Base-by-base conservation (phyloP, 805 yeast genomes). In the Scheffersomyces coipomensis region DNA sequence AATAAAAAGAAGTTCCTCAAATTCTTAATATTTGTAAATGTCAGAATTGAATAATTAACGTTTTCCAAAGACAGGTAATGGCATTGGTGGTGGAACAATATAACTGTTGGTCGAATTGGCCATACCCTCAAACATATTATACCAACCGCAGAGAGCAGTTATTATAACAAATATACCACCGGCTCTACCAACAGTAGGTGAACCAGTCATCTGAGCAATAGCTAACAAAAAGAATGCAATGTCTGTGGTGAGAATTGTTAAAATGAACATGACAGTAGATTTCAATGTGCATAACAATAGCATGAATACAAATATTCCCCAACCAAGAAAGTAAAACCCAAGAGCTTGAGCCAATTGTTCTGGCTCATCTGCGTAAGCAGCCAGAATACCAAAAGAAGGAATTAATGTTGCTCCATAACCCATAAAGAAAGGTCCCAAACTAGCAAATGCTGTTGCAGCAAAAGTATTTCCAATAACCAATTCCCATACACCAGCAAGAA, bases 401-500 rank as follows among this genome's bases (percentile, higher is more conserved):
- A 62, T 36, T 23, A 54, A 42, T 35, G 65, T 60, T 5, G 71
- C 62, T 18, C 61, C 59, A 37, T 45, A 66, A 22, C 61, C 37
- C 21, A 61, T 49, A 71, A 71, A 66, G 46, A 66, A 66, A 4
- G 62, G 61, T 5, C 71, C 71, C 48, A 70, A 82, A 3, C 83
- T 76, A 33, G 76, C 55, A 34, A 83, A 67, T 2, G 86, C 85
- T 12, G 81, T 73, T 44, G 78, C 85, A 66, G 82, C 87, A 65
- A 83, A 83, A 19, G 84, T 76, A 60, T 83, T 82, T 35, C 79
- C 85, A 30, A 76, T 56, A 9, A 77, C 76, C 48, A 81, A 64
- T 60, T 81, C 86, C 85, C 85, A 81, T 62, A 79, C 68, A 30
- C 88, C 88, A 16, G 86, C 85, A 18, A 76, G 58, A 19, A 81